Evolutionary conservation across 768 basidiomycete genomes (phyloP).

Genomic region (Cubamyces sp.): DNA sequence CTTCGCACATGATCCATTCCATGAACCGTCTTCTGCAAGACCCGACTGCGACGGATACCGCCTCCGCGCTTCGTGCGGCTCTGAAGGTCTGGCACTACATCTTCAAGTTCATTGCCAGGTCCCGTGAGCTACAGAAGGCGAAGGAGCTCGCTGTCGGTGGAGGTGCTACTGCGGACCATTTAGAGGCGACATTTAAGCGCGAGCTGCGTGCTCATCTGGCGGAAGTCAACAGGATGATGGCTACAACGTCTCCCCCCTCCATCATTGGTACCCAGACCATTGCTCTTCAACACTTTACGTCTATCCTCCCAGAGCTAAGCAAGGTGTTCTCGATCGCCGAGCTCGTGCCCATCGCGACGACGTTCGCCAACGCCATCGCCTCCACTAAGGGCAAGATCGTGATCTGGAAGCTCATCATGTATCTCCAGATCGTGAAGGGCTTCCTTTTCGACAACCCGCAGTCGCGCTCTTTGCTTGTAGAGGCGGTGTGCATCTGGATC

Average conservation of each 20-base stretch:
- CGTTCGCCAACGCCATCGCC: slow-evolving; percentile 84
- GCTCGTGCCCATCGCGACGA: slow-evolving; percentile 83
- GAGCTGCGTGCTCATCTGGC: slow-evolving; percentile 77
- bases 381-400: slow-evolving; percentile 83
- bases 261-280: slow-evolving; percentile 97
- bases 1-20: slow-evolving; percentile 83
- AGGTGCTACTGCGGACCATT: slow-evolving; percentile 82
- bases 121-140: slow-evolving; percentile 83
- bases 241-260: slow-evolving; percentile 71
- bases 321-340: slow-evolving; percentile 83
- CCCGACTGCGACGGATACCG: slow-evolving; percentile 72
- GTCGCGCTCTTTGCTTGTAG: slow-evolving; percentile 79
- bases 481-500: slow-evolving; percentile 90
- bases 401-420: slow-evolving; percentile 93
- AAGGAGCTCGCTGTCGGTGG: slow-evolving; percentile 80
- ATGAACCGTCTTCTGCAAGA: slow-evolving; percentile 82
- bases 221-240: slow-evolving; percentile 91
- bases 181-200: slow-evolving; percentile 82
- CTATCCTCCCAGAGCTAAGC: slow-evolving; percentile 85
- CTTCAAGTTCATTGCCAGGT: slow-evolving; percentile 92
- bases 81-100: slow-evolving; percentile 98
- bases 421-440: slow-evolving; percentile 87
- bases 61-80: slow-evolving; percentile 80
- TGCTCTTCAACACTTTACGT: slow-evolving; percentile 90
- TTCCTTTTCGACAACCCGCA: slow-evolving; percentile 85